Evolutionary conservation across 805 yeast species (phyloP), one percentile per base, ranked within the genome.

Genomic region (Naumovozyma baii): DNA sequence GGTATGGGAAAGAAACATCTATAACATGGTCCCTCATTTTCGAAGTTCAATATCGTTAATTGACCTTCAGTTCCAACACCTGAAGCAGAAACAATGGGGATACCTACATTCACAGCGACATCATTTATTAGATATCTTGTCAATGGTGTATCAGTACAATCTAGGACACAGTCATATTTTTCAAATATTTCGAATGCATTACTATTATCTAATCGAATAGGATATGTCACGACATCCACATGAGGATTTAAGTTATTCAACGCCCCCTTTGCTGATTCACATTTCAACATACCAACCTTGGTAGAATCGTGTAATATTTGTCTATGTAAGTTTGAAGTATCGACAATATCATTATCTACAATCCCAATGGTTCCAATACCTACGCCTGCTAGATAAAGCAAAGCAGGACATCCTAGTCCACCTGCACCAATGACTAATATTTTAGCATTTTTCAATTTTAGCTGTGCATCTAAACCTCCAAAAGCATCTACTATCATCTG

Each of bases 61-160:
- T 92, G 98, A 4, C 98, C 98, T 47, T 92, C 97, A 0, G 94
- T 72, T 49, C 80, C 80, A 38, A 92, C 68, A 0, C 97, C 97
- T 0, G 96, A 83, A 0, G 95, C 99, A 14, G 96, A 84, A 1
- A 92, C 80, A 0, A 92, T 71, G 0, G 96, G 79, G 42, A 76
- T 76, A 0, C 76, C 74, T 1, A 73, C 56, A 1, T 80, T 48
- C 0, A 85, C 94, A 10, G 87, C 78, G 1, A 79, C 82, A 59
- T 92, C 99, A 40, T 85, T 83, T 26, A 92, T 75, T 43, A 92
- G 68, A 56, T 92, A 92, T 47, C 98, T 66, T 0, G 94, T 78
- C 33, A 76, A 73, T 10, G 97, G 97, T 1, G 90, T 78, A 61
- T 92, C 99, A 0, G 98, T 90, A 54, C 98, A 94, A 60, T 92